A percentile compares a stretch with the other conserved stretches of the same genome.
phyloP scores from a whole-genome alignment of 176 grass and related monocot genomes.

The Coix lacrymajobi region DNA sequence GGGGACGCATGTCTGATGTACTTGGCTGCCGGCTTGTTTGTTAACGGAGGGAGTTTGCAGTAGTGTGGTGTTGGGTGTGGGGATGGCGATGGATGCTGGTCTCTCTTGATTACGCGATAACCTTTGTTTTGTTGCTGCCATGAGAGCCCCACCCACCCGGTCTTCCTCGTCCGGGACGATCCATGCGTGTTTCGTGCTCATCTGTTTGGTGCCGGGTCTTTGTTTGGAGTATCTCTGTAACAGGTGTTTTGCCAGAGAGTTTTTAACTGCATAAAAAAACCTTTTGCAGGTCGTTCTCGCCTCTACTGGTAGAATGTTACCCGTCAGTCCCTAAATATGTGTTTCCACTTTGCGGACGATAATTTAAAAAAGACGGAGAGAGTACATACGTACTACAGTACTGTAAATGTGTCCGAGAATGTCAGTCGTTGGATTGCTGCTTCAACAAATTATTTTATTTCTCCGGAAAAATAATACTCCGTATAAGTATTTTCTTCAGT shows the following conservation, averaged over 20 bases:
- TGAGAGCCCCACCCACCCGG: background rate
- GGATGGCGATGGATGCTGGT: background rate
- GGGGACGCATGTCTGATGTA: conserved; percentile 8
- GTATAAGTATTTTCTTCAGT: too few species aligned
- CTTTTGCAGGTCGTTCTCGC: too few species aligned
- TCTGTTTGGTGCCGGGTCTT: background rate
- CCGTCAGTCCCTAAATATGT: too few species aligned
- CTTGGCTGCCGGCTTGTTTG: conserved; percentile 25
- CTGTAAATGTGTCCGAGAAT: background rate
- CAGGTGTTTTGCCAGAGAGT: background rate
- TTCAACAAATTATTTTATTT: background rate
- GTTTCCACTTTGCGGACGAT: too few species aligned
- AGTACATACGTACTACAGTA: too few species aligned
- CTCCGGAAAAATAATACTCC: background rate
- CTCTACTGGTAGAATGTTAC: too few species aligned
- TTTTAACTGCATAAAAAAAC: background rate
- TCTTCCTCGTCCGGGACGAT: background rate
- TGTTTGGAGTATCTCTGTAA: background rate
- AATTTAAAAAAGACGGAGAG: too few species aligned
- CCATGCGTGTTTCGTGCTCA: background rate
- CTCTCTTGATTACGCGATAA: background rate
- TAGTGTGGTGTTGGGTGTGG: background rate
- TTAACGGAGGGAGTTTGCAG: background rate
- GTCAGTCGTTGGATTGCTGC: background rate
- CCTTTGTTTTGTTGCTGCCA: conserved; percentile 13